These are phyloP conservation scores for Microdochium nivale DNA, from an alignment of 2,329 filamentous ascomycete genomes.

Conservation along the genomic window DNA sequence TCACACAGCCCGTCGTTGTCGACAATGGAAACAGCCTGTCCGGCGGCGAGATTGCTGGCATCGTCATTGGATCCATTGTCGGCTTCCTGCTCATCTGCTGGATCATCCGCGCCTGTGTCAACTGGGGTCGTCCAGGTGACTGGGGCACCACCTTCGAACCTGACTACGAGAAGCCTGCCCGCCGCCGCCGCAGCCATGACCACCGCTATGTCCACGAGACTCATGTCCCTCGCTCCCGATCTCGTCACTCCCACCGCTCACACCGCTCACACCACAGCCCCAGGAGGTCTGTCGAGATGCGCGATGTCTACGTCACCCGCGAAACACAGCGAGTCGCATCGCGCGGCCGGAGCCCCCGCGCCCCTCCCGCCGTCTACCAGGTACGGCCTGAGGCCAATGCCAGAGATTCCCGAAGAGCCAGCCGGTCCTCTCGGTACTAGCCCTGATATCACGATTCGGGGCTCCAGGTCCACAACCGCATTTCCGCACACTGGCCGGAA, in stretches of 20 bases:
- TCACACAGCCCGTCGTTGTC: slow-evolving; percentile 2
- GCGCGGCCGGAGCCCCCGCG: slow-evolving; percentile 12
- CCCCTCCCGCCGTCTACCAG: slow-evolving; percentile 15
- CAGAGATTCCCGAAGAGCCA: neutral
- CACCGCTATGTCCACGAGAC: slow-evolving; percentile 8
- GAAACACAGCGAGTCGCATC: neutral
- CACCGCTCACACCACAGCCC: slow-evolving; percentile 11
- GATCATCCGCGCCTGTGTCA: slow-evolving; percentile 35
- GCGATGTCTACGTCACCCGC: slow-evolving; percentile 11
- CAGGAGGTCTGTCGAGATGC: slow-evolving; percentile 10
- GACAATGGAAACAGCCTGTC: slow-evolving; percentile 18
- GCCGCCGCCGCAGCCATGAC: slow-evolving; percentile 5
- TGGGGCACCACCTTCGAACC: slow-evolving; percentile 18
- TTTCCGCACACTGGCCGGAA: too few relatives aligned
- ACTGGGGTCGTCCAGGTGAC: slow-evolving; percentile 20
- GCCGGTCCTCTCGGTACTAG: neutral
- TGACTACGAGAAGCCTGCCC: slow-evolving; percentile 13
- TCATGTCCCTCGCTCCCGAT: too few relatives aligned
- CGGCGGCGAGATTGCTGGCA: slow-evolving; percentile 42
- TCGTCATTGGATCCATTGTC: slow-evolving; percentile 38
- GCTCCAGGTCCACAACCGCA: neutral
- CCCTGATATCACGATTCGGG: neutral
- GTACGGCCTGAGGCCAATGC: neutral
- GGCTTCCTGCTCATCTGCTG: slow-evolving; percentile 37
- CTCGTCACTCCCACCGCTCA: too few relatives aligned